Percentiles rank a stretch among this genome's conserved stretches.
Evolutionary conservation across 2,329 filamentous ascomycete species (phyloP).

Genomic region (Fusarium tuaranense): DNA sequence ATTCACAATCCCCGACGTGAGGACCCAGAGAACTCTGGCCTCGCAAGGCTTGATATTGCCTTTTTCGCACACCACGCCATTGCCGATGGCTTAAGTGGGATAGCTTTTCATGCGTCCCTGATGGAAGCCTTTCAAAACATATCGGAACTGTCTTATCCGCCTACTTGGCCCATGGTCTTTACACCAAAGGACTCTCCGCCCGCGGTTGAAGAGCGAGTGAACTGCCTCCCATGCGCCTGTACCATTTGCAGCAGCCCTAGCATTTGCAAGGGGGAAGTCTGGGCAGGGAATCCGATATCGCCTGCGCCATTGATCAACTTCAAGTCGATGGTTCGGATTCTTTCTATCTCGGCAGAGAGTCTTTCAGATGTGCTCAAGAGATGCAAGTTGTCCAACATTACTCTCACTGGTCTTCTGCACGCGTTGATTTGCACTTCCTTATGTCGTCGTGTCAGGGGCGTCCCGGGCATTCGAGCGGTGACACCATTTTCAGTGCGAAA

Average conservation of each 20-base stretch:
- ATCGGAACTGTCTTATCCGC: rapidly evolving
- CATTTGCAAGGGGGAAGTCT: not conserved
- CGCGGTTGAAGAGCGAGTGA: slow-evolving; percentile 1
- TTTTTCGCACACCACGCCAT: slow-evolving; percentile 29
- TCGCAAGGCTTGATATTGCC: not conserved
- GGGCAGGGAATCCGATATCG: not conserved
- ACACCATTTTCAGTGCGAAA: slow-evolving; percentile 18
- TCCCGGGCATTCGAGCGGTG: not conserved
- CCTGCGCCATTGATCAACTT: not conserved
- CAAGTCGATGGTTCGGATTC: slow-evolving; percentile 3
- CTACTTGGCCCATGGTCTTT: slow-evolving; percentile 13
- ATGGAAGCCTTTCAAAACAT: not conserved
- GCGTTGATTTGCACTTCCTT: slow-evolving; percentile 4
- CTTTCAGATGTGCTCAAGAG: not conserved
- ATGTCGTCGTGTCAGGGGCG: rapidly evolving
- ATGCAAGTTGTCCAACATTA: slow-evolving; percentile 9
- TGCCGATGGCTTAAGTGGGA: slow-evolving; percentile 17
- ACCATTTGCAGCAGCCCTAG: not conserved
- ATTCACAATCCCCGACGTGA: rapidly evolving
- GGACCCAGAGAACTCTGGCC: rapidly evolving
- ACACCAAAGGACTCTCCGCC: not conserved
- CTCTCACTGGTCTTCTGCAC: slow-evolving; percentile 15
- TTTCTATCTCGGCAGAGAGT: not conserved
- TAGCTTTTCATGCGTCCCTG: slow-evolving; percentile 14
- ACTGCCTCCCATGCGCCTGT: not conserved